Evolutionary conservation across 768 basidiomycete species (phyloP).

Genomic region (Agaricus subrufescens): DNA sequence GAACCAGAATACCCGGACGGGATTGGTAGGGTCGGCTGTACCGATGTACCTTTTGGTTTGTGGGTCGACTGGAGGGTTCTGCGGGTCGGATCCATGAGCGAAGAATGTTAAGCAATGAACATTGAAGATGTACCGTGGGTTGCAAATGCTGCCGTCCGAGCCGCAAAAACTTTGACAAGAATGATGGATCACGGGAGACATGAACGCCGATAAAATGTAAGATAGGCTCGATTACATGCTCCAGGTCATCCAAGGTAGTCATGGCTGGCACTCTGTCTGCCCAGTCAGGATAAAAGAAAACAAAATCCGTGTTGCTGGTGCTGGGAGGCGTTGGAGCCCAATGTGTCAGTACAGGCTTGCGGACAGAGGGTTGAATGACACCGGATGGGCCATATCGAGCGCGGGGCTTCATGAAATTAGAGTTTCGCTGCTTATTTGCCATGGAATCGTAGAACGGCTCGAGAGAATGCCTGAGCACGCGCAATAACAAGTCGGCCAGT

Average conservation of each 20-base stretch:
- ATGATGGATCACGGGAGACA: conserved; percentile 70
- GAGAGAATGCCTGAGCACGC: conserved; percentile 66
- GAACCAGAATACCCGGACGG: conserved; percentile 80
- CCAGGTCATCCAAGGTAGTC: conserved; percentile 59
- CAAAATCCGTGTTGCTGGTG: conserved; percentile 69
- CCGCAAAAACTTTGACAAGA: conserved; percentile 76
- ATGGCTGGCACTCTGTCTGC: conserved; percentile 63
- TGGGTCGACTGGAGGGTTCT: conserved; percentile 51
- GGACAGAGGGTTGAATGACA: conserved; percentile 42
- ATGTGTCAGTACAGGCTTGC: conserved; percentile 66
- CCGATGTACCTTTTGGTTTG: conserved; percentile 54
- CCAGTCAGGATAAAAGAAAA: conserved; percentile 93
- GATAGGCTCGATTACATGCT: conserved; percentile 72
- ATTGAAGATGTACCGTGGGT: conserved; percentile 18
- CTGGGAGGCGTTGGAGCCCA: conserved; percentile 79
- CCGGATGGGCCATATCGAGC: conserved; percentile 60
- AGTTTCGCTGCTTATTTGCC: conserved; percentile 54
- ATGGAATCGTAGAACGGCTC: conserved; percentile 59
- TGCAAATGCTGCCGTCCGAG: conserved; percentile 65
- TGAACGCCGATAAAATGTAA: conserved; percentile 79
- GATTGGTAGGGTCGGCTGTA: conserved; percentile 51
- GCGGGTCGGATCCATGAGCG: not conserved
- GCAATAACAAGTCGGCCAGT: conserved; percentile 82
- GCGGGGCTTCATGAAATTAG: conserved; percentile 60
- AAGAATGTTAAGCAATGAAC: not conserved